Evolutionary conservation across 192 early-diverging fungal species (phyloP).

Genomic region (Coemansia sp.): DNA sequence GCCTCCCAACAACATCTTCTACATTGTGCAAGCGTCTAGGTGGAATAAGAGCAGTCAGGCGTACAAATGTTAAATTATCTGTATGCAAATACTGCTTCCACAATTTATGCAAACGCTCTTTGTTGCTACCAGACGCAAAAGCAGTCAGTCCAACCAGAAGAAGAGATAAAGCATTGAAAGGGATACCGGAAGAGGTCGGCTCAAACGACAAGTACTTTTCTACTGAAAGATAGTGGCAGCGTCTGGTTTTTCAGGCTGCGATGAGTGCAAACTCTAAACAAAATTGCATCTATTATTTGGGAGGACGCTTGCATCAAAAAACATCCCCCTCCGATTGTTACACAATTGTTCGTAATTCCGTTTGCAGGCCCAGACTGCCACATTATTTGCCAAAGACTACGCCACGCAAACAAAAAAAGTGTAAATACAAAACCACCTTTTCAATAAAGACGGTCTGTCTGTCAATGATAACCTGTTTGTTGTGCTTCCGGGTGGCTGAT

Average conservation of each 20-base stretch:
- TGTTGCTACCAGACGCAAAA: not conserved
- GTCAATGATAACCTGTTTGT: no score
- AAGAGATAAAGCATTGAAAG: no score
- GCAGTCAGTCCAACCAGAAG: no score
- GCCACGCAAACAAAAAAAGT: slow-evolving; percentile 4
- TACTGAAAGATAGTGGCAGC: no score
- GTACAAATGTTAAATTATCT: not conserved
- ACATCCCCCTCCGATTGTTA: not conserved
- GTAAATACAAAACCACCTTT: not conserved
- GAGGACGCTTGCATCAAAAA: not conserved
- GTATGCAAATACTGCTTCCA: not conserved
- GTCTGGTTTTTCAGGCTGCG: no score
- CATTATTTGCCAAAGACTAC: not conserved
- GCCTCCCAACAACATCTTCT: not conserved
- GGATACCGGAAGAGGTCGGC: not conserved
- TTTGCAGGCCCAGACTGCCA: not conserved
- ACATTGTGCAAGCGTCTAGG: not conserved
- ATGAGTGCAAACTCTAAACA: no score
- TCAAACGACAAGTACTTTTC: no score
- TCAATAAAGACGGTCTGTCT: no score
- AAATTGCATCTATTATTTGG: no score
- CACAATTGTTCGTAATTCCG: not conserved
- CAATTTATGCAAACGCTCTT: not conserved
- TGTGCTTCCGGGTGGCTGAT: no score
- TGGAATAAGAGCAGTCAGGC: not conserved